Conservation (phyloP, 2,329 filamentous ascomycete species). For the Thelonectria rubi region DNA sequence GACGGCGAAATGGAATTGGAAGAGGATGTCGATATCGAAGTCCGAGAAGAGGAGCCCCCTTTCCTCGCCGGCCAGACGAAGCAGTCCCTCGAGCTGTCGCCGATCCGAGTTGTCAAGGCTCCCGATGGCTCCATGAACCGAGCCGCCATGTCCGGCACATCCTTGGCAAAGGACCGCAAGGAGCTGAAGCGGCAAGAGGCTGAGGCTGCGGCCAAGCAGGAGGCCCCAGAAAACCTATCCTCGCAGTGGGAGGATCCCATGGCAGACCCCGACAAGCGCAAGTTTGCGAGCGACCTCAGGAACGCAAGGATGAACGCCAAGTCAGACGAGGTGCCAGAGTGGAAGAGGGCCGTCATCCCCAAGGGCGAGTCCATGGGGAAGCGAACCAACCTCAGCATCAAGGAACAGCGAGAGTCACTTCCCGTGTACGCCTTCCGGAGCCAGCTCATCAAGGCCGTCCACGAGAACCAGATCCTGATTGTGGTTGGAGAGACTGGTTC, state of each 20-base stretch:
- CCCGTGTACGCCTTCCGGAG: constrained; percentile 90
- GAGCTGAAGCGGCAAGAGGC: constrained; percentile 90
- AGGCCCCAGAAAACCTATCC: constrained; percentile 82
- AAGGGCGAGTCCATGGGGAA: constrained; percentile 86
- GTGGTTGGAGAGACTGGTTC: constrained; percentile 98
- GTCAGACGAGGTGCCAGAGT: constrained; percentile 82
- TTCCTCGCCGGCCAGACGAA: constrained; percentile 97
- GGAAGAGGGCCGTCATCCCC: constrained; percentile 84
- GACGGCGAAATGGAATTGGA: constrained; percentile 91
- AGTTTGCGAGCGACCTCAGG: constrained; percentile 89
- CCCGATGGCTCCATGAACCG: constrained; percentile 98
- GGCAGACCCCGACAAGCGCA: constrained; percentile 82
- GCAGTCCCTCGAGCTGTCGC: constrained; percentile 91
- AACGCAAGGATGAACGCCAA: constrained; percentile 69
- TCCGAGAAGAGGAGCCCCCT: constrained; percentile 93
- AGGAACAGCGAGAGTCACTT: constrained; percentile 89
- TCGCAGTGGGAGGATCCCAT: constrained; percentile 98
- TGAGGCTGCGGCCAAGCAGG: constrained; percentile 77
- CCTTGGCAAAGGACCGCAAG: constrained; percentile 86
- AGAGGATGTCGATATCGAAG: constrained; percentile 96
- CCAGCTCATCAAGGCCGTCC: constrained; percentile 86
- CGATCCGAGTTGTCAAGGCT: constrained; percentile 95
- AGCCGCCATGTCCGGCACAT: constrained; percentile 92
- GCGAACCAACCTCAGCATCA: constrained; percentile 90
- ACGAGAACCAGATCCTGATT: constrained; percentile 89